Conservation (phyloP, 1,284 basidiomycete genomes). For the Schizophyllum amplum region DNA sequence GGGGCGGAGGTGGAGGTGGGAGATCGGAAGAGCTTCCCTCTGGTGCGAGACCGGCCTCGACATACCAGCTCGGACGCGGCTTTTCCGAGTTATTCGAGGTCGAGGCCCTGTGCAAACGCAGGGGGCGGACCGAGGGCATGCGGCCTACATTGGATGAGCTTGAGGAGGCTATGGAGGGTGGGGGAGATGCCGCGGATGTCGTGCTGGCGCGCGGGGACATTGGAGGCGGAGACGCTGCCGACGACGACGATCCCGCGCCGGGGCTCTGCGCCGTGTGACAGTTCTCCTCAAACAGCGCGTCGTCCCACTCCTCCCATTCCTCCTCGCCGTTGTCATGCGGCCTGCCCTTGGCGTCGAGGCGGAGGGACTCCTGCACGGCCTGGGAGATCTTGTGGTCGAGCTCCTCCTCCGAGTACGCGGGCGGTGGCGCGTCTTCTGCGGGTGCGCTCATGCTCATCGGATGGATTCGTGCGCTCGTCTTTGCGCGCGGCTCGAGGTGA, state of each 20-base stretch:
- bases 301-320: conserved; percentile 1
- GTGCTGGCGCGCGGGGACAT: neutral
- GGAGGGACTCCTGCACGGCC: neutral
- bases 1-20: neutral
- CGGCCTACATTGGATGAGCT: neutral
- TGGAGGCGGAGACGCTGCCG: neutral
- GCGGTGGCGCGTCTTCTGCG: conserved; percentile 10
- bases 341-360: conserved; percentile 4
- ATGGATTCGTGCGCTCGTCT: neutral
- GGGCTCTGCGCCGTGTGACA: conserved; percentile 6
- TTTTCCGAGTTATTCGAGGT: conserved; percentile 2
- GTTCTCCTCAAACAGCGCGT: conserved; percentile 6
- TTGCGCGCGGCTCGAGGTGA: neutral
- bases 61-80: conserved; percentile 25
- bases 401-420: conserved; percentile 11
- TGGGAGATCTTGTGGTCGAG: neutral
- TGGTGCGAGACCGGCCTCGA: conserved; percentile 16
- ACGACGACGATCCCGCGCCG: neutral
- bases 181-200: neutral
- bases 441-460: conserved; percentile 3
- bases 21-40: neutral
- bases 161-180: neutral
- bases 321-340: neutral
- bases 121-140: neutral
- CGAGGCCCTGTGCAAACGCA: neutral